Conservation (phyloP, 2,329 filamentous ascomycete species). For the Rhynchosporium secalis region DNA sequence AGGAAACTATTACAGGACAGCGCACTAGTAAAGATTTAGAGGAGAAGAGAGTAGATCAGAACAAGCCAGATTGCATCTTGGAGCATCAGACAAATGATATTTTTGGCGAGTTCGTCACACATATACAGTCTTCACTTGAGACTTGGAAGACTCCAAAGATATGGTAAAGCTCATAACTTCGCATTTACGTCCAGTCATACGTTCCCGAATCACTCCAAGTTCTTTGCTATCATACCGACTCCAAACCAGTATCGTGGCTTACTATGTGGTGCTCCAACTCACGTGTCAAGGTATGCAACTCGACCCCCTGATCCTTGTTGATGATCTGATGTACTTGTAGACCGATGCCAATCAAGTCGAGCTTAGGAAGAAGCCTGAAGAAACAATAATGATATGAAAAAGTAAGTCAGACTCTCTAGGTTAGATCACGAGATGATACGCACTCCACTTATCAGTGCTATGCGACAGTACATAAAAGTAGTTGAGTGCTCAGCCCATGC, state of each 20-base stretch:
- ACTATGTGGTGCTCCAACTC: background rate
- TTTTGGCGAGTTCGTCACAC: background rate
- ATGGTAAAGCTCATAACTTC: background rate
- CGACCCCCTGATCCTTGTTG: background rate
- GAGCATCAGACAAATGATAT: background rate
- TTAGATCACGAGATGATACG: background rate
- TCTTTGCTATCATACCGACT: background rate
- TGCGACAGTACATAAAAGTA: background rate
- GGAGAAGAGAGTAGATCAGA: background rate
- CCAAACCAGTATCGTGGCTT: background rate
- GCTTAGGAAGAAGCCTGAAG: background rate
- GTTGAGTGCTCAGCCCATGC: background rate
- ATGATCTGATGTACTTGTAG: background rate
- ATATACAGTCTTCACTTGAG: background rate
- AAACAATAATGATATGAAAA: background rate
- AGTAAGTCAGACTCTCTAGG: background rate
- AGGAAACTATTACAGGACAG: too few relatives aligned
- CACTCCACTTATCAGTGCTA: background rate
- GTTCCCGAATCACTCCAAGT: constrained; percentile 1
- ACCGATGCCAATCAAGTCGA: background rate
- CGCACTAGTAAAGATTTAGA: background rate
- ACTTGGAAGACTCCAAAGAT: background rate
- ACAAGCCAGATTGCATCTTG: background rate
- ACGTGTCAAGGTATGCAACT: background rate
- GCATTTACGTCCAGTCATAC: background rate